A percentile compares a stretch with the other conserved stretches of the same genome.
Conservation (phyloP, 2,329 filamentous ascomycete species). For the Akanthomyces dipterigenus region DNA sequence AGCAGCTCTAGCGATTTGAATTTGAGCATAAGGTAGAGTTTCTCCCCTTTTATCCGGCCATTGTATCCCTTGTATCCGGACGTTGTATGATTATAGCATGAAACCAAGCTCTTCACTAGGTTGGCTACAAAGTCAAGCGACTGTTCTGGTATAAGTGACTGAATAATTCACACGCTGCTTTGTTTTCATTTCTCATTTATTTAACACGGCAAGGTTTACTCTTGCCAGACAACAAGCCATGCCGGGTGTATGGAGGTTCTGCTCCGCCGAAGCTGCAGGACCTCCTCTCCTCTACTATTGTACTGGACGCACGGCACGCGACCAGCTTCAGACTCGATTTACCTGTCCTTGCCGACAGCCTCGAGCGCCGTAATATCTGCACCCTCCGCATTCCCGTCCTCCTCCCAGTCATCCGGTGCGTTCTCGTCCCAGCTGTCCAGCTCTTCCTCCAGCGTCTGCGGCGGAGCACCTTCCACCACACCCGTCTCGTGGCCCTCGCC, state of each 20-base stretch:
- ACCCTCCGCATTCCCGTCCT: slow-evolving; percentile 36
- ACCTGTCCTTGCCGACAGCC: not conserved
- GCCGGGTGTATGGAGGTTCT: not conserved
- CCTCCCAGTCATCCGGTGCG: slow-evolving; percentile 50
- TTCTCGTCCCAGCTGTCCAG: slow-evolving; percentile 96
- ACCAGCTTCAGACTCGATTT: not conserved
- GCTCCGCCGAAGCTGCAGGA: not conserved
- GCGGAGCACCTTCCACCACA: slow-evolving; percentile 39
- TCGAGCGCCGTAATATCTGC: slow-evolving; percentile 17
- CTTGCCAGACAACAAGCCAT: not conserved
- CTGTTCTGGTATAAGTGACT: not conserved
- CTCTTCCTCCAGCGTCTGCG: slow-evolving; percentile 61
- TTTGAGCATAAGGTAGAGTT: no score
- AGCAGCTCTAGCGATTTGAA: no score
- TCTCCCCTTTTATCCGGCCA: no score
- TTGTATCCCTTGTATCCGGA: no score
- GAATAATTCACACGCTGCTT: not conserved
- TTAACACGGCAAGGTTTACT: not conserved
- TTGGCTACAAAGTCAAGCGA: no score
- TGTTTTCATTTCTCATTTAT: slow-evolving; percentile 4
- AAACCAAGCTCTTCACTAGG: no score
- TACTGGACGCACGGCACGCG: not conserved
- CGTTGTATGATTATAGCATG: no score
- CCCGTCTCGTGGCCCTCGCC: slow-evolving; percentile 65
- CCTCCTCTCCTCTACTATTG: not conserved